Conservation (phyloP, 2,329 filamentous ascomycete species). For the Paraphoma sp. region DNA sequence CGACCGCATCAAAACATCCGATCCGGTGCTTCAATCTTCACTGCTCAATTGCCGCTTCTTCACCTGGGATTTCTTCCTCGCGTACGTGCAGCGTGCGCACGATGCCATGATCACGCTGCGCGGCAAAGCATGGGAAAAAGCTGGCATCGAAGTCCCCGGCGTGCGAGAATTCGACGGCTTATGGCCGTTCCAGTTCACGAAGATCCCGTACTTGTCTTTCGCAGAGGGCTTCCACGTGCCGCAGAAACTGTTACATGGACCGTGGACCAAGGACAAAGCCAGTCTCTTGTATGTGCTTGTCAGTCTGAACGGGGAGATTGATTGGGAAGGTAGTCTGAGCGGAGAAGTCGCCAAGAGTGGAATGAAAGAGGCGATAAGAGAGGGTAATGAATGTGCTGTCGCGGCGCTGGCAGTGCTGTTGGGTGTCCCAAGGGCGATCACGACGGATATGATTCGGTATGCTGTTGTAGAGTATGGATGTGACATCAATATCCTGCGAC, state of each 20-base stretch:
- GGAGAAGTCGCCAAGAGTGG: constrained; percentile 43
- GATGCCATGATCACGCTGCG: constrained; percentile 33
- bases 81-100: constrained; percentile 40
- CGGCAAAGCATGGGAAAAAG: constrained; percentile 39
- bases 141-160: constrained; percentile 33
- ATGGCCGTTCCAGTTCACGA: constrained; percentile 40
- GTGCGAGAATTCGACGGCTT: constrained; percentile 33
- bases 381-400: constrained; percentile 38
- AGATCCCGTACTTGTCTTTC: constrained; percentile 39
- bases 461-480: constrained; percentile 40
- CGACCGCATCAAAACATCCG: constrained; percentile 24
- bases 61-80: constrained; percentile 44
- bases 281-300: constrained; percentile 44
- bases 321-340: constrained; percentile 42
- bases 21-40: constrained; percentile 33
- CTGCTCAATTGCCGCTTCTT: constrained; percentile 44
- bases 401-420: constrained; percentile 43
- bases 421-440: constrained; percentile 36
- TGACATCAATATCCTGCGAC: constrained; percentile 35
- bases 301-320: constrained; percentile 41
- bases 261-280: constrained; percentile 39
- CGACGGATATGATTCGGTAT: constrained; percentile 35
- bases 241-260: constrained; percentile 46
- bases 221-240: constrained; percentile 41
- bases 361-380: constrained; percentile 34